A percentile compares a stretch with the other conserved stretches of the same genome.
phyloP scores from a whole-genome alignment of 805 yeast genomes.

The Diddensiella transvaalensis region DNA sequence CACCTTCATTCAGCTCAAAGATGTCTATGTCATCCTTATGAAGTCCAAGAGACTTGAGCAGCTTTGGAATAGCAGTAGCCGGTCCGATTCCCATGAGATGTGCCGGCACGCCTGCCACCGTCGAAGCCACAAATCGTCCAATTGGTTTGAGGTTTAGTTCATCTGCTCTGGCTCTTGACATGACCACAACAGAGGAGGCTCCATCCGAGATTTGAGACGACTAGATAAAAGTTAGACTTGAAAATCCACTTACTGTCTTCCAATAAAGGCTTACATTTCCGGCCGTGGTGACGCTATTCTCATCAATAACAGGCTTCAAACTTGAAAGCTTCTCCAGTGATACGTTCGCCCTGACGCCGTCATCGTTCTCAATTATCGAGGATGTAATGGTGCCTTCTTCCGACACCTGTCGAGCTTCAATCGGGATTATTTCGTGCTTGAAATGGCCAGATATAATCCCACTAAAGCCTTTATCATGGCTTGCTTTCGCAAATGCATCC shows the following conservation, averaged over 20 bases:
- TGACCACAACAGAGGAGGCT: conserved; percentile 80
- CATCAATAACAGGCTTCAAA: conserved; percentile 38
- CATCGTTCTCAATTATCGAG: neutral
- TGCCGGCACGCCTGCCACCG: conserved; percentile 86
- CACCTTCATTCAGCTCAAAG: conserved; percentile 60
- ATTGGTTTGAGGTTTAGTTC: conserved; percentile 74
- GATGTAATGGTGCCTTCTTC: neutral
- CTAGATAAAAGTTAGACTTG: conserved; percentile 73
- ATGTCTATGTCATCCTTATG: conserved; percentile 61
- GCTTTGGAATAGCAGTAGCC: conserved; percentile 81
- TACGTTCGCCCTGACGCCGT: neutral
- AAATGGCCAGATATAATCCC: conserved; percentile 61
- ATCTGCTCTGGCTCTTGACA: conserved; percentile 67
- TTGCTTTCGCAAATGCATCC: conserved; percentile 73
- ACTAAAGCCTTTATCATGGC: conserved; percentile 66
- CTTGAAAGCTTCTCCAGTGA: conserved; percentile 68
- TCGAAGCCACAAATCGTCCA: conserved; percentile 80
- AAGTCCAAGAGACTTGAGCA: conserved; percentile 69
- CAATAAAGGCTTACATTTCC: conserved; percentile 36
- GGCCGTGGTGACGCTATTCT: conserved; percentile 9
- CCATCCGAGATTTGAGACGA: conserved; percentile 78
- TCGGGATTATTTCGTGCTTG: conserved; percentile 20
- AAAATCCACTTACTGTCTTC: conserved; percentile 90
- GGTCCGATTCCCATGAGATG: conserved; percentile 88
- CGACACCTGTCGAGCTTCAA: neutral